Conservation (phyloP, 345 rosid genomes). For the Salix koriyanagi region DNA sequence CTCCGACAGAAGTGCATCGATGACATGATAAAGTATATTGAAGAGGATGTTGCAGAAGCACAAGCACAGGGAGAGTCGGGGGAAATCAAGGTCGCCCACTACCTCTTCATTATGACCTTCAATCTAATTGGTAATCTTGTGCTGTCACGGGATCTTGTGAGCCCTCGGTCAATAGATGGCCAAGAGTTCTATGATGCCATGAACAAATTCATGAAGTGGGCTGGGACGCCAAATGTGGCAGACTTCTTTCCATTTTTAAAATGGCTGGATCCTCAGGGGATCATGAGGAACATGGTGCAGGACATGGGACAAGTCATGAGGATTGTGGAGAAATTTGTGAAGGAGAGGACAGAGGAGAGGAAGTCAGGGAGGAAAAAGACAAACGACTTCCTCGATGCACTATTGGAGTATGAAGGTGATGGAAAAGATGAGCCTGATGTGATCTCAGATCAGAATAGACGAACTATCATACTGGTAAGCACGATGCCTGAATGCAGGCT, state of each 20-base stretch:
- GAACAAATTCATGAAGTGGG: not conserved
- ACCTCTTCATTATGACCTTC: no score
- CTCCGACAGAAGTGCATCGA: no score
- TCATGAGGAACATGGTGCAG: slow-evolving; percentile 19
- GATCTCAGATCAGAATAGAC: slow-evolving; percentile 2
- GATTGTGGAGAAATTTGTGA: slow-evolving; percentile 12
- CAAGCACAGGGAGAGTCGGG: no score
- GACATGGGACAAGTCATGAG: slow-evolving; percentile 7
- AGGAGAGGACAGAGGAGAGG: slow-evolving; percentile 9
- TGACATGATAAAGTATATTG: no score
- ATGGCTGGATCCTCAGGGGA: slow-evolving; percentile 28
- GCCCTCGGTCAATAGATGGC: no score
- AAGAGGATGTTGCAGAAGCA: slow-evolving; percentile 1
- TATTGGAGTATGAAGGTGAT: slow-evolving; percentile 10
- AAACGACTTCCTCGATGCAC: slow-evolving; percentile 14
- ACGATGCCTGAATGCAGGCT: not conserved
- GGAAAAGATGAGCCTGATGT: slow-evolving; percentile 15
- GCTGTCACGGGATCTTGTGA: no score
- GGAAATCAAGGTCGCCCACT: no score
- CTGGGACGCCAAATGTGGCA: slow-evolving; percentile 17
- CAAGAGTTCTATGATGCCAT: no score
- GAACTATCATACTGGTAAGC: slow-evolving; percentile 14
- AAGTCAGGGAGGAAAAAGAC: not conserved
- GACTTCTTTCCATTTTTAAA: slow-evolving; percentile 16
- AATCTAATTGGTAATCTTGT: no score